A percentile compares a stretch with the other conserved stretches of the same genome.
phyloP scores from a whole-genome alignment of 768 basidiomycete genomes.

The Lactarius indigo region DNA sequence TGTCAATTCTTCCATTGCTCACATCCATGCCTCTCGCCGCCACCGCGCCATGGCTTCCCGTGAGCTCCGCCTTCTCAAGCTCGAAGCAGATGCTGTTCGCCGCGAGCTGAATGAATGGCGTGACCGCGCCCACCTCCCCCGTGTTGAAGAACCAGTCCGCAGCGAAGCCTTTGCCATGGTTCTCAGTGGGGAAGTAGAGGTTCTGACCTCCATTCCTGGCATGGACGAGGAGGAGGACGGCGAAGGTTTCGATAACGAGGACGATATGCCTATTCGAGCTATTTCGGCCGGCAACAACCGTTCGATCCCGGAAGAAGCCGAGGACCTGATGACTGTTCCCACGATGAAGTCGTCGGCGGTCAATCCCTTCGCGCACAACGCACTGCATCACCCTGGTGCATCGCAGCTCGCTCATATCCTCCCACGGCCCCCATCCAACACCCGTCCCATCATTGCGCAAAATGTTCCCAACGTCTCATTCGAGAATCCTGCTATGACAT shows the following conservation, averaged over 20 bases:
- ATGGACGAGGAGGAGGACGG: conserved; percentile 58
- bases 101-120: conserved; percentile 95
- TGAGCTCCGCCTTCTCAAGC: conserved; percentile 74
- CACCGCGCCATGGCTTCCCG: conserved; percentile 78
- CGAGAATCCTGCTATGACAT: conserved; percentile 51
- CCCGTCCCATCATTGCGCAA: conserved; percentile 46
- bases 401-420: conserved; percentile 28
- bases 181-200: conserved; percentile 65
- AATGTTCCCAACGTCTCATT: conserved; percentile 42
- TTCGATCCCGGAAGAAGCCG: conserved; percentile 25
- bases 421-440: conserved; percentile 31
- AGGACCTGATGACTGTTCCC: conserved; percentile 32
- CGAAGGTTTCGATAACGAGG: conserved; percentile 43
- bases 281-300: conserved; percentile 28
- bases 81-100: conserved; percentile 82
- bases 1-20: conserved; percentile 92
- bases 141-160: conserved; percentile 68
- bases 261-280: conserved; percentile 27
- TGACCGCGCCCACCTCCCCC: conserved; percentile 64
- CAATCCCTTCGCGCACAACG: conserved; percentile 39
- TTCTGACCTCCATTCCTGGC: conserved; percentile 45
- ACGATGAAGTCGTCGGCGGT: conserved; percentile 34
- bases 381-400: conserved; percentile 22
- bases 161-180: conserved; percentile 72
- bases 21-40: conserved; percentile 77